These are phyloP conservation scores for Lasiodiplodia sp. DNA, from an alignment of 2,329 filamentous ascomycete genomes.

Conservation along the genomic window DNA sequence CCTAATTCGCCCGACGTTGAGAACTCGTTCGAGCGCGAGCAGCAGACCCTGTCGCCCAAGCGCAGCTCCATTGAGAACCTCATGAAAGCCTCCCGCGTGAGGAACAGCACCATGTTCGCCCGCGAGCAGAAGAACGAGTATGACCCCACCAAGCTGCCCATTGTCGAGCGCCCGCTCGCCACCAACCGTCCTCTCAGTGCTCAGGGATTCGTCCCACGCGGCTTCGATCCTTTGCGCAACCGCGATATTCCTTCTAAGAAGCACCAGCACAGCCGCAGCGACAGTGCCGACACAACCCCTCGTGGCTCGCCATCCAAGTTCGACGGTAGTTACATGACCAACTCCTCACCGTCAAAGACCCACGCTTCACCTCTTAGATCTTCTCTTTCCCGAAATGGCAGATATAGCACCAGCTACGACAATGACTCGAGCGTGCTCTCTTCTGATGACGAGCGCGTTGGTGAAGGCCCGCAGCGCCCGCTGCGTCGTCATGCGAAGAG, in stretches of 20 bases:
- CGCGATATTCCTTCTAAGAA: slow-evolving; percentile 39
- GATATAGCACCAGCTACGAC: slow-evolving; percentile 55
- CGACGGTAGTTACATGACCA: slow-evolving; percentile 59
- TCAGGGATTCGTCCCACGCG: slow-evolving; percentile 71
- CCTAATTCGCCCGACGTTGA: slow-evolving; percentile 70
- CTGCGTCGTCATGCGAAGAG: slow-evolving; percentile 91
- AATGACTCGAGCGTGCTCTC: slow-evolving; percentile 45
- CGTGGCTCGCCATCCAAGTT: slow-evolving; percentile 64
- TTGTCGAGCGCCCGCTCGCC: slow-evolving; percentile 82
- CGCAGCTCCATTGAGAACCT: slow-evolving; percentile 94
- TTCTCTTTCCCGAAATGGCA: slow-evolving; percentile 73
- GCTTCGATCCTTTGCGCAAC: slow-evolving; percentile 55
- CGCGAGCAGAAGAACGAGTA: slow-evolving; percentile 93
- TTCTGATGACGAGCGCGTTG: slow-evolving; percentile 63
- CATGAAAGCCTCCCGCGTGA: slow-evolving; percentile 92
- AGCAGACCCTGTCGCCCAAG: slow-evolving; percentile 73
- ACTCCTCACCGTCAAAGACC: slow-evolving; percentile 36
- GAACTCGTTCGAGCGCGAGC: slow-evolving; percentile 69
- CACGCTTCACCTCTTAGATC: slow-evolving; percentile 82
- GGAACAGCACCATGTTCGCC: slow-evolving; percentile 97
- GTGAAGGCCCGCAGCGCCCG: slow-evolving; percentile 63
- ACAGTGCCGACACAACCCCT: slow-evolving; percentile 69
- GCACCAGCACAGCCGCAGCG: slow-evolving; percentile 50
- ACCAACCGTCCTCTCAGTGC: slow-evolving; percentile 63
- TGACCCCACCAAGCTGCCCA: slow-evolving; percentile 78